phyloP scores from a whole-genome alignment of 208 protist species.

The Trypanosomatidae sp. region DNA sequence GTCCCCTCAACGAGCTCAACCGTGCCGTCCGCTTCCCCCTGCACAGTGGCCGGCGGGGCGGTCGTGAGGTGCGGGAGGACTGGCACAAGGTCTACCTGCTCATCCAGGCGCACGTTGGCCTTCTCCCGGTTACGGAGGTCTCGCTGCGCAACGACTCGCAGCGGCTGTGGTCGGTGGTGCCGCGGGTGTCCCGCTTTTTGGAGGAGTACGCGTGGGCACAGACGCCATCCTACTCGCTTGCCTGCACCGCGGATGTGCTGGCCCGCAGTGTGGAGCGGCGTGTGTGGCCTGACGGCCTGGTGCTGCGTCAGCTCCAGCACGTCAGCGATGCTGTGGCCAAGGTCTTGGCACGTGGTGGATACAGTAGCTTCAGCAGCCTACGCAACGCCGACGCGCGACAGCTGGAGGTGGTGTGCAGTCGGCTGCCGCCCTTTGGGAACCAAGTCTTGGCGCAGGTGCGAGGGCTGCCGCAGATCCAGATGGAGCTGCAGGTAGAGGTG shows the following conservation, averaged over 20 bases:
- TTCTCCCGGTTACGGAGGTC: conserved; percentile 58
- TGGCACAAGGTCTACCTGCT: conserved; percentile 91
- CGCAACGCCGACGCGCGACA: conserved; percentile 37
- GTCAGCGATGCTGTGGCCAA: conserved; percentile 58
- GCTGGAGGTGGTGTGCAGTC: conserved; percentile 66
- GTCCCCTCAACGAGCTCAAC: conserved; percentile 84
- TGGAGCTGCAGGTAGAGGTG: too few relatives aligned
- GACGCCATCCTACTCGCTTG: conserved; percentile 37
- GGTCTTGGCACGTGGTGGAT: conserved; percentile 42
- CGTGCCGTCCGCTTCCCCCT: conserved; percentile 60
- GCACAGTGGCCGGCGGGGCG: conserved; percentile 54
- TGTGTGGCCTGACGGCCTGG: conserved; percentile 70
- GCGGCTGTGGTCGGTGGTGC: conserved; percentile 64
- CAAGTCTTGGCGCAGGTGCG: conserved; percentile 38
- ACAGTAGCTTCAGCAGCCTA: conserved; percentile 41
- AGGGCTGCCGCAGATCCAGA: conserved; percentile 30
- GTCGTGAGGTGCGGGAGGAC: conserved; percentile 79
- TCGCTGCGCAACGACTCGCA: conserved; percentile 78
- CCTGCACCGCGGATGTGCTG: conserved; percentile 46
- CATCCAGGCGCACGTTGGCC: conserved; percentile 67
- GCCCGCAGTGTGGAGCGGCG: conserved; percentile 66
- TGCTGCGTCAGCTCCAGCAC: conserved; percentile 71
- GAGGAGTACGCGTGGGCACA: conserved; percentile 55
- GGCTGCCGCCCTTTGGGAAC: conserved; percentile 71
- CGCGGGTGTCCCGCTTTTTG: conserved; percentile 67